A percentile compares a stretch with the other conserved stretches of the same genome.
Conservation (phyloP, 345 rosid species). For the Limnanthes douglasii region DNA sequence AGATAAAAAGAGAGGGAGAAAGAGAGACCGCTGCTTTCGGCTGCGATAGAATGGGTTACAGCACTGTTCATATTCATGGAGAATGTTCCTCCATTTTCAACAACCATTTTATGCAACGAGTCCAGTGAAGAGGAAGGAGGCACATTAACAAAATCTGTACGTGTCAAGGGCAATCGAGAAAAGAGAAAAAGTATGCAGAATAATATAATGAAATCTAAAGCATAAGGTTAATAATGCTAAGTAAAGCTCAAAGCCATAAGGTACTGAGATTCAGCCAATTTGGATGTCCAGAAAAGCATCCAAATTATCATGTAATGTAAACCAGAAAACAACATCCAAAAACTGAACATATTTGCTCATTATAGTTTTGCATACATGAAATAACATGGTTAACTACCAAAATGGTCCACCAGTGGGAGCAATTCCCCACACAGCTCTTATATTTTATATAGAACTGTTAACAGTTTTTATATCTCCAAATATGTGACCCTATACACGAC, state of each 20-base stretch:
- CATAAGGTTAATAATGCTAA: too few species aligned
- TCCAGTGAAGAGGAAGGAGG: slow-evolving; percentile 49
- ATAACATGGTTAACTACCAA: too few species aligned
- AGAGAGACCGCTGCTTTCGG: slow-evolving; percentile 72
- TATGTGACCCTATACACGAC: too few species aligned
- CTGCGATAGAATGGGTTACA: slow-evolving; percentile 88
- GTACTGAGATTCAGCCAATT: background rate
- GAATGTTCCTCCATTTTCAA: slow-evolving; percentile 82
- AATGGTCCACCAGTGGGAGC: too few species aligned
- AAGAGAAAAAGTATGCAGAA: slow-evolving; percentile 2
- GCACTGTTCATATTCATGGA: slow-evolving; percentile 86
- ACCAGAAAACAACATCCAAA: too few species aligned
- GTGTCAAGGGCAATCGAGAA: slow-evolving; percentile 27
- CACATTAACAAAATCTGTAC: slow-evolving; percentile 64
- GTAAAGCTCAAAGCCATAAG: background rate
- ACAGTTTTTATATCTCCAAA: too few species aligned
- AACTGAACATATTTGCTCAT: too few species aligned
- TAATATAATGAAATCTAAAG: too few species aligned
- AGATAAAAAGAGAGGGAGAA: slow-evolving; percentile 14
- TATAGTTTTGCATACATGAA: too few species aligned
- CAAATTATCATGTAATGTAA: background rate
- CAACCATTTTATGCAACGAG: slow-evolving; percentile 75
- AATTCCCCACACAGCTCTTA: too few species aligned
- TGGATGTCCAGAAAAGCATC: background rate
- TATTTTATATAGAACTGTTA: too few species aligned